Conservation (phyloP, 306 rosid species). For the Cajanus cajan region DNA sequence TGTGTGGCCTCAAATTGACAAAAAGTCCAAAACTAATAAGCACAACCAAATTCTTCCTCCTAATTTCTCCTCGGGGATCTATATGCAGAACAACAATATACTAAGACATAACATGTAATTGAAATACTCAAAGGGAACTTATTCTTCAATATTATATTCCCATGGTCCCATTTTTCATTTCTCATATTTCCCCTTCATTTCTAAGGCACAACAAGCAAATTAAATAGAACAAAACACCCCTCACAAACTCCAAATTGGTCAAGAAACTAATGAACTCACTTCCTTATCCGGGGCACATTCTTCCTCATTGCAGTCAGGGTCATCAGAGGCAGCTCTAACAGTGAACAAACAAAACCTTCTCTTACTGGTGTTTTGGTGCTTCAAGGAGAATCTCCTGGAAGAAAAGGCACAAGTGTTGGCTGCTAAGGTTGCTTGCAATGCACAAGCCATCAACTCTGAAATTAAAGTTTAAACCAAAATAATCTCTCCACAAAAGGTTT, state of each 20-base stretch:
- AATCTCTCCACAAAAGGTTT: background rate
- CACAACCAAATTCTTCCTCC: background rate
- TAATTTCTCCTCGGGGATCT: background rate
- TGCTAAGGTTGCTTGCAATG: constrained; percentile 69
- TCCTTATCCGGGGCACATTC: constrained; percentile 97
- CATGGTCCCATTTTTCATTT: background rate
- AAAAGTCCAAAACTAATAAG: background rate
- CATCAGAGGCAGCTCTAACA: constrained; percentile 70
- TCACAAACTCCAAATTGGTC: background rate
- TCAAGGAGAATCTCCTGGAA: constrained; percentile 42
- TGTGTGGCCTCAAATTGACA: background rate
- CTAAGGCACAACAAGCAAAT: background rate
- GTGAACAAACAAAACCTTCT: constrained; percentile 33
- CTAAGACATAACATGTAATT: background rate
- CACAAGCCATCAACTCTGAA: constrained; percentile 48
- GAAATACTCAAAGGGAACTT: background rate
- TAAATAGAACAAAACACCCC: background rate
- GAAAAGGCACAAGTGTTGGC: constrained; percentile 59
- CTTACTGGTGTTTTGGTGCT: constrained; percentile 35
- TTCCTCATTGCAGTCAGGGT: constrained; percentile 79
- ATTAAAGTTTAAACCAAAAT: constrained; percentile 16
- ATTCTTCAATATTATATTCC: background rate
- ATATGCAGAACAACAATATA: background rate
- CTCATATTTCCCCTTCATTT: background rate
- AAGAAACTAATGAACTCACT: constrained; percentile 41